These are phyloP conservation scores for Diaporthe helianthi DNA, from an alignment of 2,329 filamentous ascomycete species.

Conservation along the genomic window DNA sequence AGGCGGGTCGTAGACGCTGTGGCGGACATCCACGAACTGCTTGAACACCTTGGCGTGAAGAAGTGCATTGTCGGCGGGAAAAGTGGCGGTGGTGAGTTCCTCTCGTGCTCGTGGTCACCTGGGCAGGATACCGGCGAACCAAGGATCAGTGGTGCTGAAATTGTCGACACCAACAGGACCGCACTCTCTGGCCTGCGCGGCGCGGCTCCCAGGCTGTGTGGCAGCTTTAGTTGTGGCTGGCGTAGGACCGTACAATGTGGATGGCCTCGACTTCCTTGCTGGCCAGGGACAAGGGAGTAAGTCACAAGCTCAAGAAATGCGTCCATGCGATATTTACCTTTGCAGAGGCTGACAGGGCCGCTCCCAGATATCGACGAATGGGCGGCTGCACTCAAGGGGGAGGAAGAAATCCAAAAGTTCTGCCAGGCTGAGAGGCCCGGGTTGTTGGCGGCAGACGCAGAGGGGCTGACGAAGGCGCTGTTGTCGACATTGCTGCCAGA, in stretches of 20 bases:
- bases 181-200: conserved; percentile 30
- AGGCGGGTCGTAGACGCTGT: conserved; percentile 24
- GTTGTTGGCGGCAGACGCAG: conserved; percentile 9
- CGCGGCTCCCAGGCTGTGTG: conserved; percentile 28
- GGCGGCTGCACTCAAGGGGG: conserved; percentile 17
- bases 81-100: conserved; percentile 31
- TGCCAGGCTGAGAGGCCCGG: conserved; percentile 14
- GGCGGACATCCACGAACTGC: conserved; percentile 29
- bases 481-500: conserved; percentile 26
- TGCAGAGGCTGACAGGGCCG: neutral
- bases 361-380: conserved; percentile 25
- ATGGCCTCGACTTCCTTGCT: conserved; percentile 28
- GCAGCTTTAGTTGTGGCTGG: conserved; percentile 24
- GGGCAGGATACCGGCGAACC: accelerated
- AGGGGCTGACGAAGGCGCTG: conserved; percentile 19
- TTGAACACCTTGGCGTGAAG: conserved; percentile 29
- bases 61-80: conserved; percentile 28
- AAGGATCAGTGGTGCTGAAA: neutral
- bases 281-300: conserved; percentile 28
- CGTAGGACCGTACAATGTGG: conserved; percentile 8
- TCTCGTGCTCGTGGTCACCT: too few species aligned
- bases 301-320: neutral
- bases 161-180: neutral
- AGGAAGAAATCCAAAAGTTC: conserved; percentile 17
- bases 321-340: neutral